Base-by-base conservation (phyloP, 1,284 basidiomycete genomes). In the Pascua guehoae region DNA sequence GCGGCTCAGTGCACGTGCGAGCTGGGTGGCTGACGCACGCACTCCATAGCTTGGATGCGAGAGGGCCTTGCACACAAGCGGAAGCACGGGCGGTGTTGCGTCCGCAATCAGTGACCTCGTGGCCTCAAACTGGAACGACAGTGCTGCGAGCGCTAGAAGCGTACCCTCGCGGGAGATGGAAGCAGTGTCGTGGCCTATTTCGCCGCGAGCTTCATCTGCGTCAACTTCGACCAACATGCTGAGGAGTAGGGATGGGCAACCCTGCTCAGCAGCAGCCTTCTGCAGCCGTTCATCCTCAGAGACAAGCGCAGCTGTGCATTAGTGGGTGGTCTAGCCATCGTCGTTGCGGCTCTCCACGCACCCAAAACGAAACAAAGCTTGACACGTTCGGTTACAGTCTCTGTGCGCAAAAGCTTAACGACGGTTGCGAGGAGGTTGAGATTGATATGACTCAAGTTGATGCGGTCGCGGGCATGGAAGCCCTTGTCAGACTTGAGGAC, bases 21-120 rank as follows among this genome's bases (percentile, higher is more conserved):
- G 88, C 67, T 93, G 91, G 69, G 89, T 91, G 0, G 89, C 88
- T 0, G 88, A 88, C 47, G 88, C 89, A 8, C 91, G 84, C 1
- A 93, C 86, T 1, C 88, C 88, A 16, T 86, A 79, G 56, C 86
- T 83, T 0, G 81, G 81, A 61, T 89, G 85, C 0, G 76, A 67
- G 36, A 89, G 80, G 12, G 82, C 84, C 5, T 71, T 69, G 53
- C 83, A 80, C 41, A 89, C 75, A 49, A 80, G 71, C 41, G 85
- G 81, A 36, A 89, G 79, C 81, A 80, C 64, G 11, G 68, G 60
- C 8, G 73, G 70, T 1, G 62, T 72, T 8, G 76, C 76, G 57
- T 86, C 86, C 12, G 87, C 84, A 12, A 92, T 76, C 40, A 81
- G 79, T 9, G 84, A 80, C 2, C 89, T 85, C 43, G 88, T 84